Evolutionary conservation across 768 basidiomycete species (phyloP).

Genomic region (Pisolithus orientalis): DNA sequence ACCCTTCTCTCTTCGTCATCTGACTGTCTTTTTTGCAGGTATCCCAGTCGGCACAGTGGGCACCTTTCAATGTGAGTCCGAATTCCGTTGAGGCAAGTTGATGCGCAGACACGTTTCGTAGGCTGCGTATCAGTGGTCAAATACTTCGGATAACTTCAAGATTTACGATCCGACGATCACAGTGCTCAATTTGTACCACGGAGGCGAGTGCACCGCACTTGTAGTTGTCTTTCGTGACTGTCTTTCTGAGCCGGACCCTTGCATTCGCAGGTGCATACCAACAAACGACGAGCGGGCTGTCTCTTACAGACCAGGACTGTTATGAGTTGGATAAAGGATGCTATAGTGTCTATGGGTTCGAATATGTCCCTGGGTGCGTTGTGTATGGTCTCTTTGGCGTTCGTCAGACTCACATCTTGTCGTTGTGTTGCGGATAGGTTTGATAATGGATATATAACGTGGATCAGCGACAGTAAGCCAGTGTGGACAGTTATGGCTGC

Average conservation of each 20-base stretch:
- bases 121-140: constrained; percentile 40
- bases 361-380: constrained; percentile 39
- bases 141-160: constrained; percentile 26
- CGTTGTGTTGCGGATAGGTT: constrained; percentile 26
- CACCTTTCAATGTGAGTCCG: constrained; percentile 26
- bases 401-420: not conserved
- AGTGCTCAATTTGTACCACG: constrained; percentile 37
- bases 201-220: constrained; percentile 24
- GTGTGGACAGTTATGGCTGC: constrained; percentile 51
- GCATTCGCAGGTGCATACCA: constrained; percentile 27
- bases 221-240: constrained; percentile 15
- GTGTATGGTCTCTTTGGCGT: not conserved
- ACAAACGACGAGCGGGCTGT: constrained; percentile 34
- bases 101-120: constrained; percentile 4
- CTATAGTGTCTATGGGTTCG: constrained; percentile 47
- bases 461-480: constrained; percentile 52
- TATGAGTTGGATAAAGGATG: constrained; percentile 37
- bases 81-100: not conserved
- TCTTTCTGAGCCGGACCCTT: constrained; percentile 6
- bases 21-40: constrained; percentile 28
- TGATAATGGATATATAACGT: constrained; percentile 57
- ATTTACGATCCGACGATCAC: constrained; percentile 35
- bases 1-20: constrained; percentile 1
- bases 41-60: constrained; percentile 50
- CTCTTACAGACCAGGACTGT: constrained; percentile 35